Conservation (phyloP, 176 grass and related monocot genomes). For the Tuctoria greenei region DNA sequence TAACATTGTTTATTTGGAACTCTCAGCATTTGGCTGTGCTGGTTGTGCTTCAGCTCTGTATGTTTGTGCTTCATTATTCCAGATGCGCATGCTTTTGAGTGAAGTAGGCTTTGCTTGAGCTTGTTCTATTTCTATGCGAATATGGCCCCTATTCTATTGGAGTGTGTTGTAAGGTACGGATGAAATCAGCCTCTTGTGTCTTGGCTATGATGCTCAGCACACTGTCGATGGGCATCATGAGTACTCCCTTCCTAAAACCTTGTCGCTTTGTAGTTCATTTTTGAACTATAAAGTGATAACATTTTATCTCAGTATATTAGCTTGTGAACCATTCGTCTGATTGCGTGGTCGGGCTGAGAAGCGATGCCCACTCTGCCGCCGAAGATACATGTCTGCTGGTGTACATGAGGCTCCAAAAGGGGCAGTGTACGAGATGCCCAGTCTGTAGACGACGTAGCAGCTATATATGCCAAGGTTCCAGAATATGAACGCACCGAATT, state of each 20-base stretch:
- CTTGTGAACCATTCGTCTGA: neutral
- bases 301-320: no score
- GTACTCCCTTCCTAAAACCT: no score
- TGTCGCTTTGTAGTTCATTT: no score
- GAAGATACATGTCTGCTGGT: no score
- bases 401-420: neutral
- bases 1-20: no score
- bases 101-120: conserved; percentile 24
- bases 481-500: neutral
- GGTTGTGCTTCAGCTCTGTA: neutral
- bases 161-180: conserved; percentile 40
- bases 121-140: conserved; percentile 15
- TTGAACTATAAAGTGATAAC: no score
- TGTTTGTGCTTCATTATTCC: neutral
- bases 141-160: neutral
- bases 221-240: no score
- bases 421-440: neutral
- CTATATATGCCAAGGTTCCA: neutral
- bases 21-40: no score
- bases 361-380: no score
- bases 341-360: neutral
- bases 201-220: no score
- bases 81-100: conserved; percentile 32
- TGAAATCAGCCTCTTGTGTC: no score
- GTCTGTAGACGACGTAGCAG: neutral